A percentile compares a stretch with the other conserved stretches of the same genome.
These are phyloP conservation scores for Lentinus tigrinus DNA, from an alignment of 768 basidiomycete species.

Conservation along the genomic window DNA sequence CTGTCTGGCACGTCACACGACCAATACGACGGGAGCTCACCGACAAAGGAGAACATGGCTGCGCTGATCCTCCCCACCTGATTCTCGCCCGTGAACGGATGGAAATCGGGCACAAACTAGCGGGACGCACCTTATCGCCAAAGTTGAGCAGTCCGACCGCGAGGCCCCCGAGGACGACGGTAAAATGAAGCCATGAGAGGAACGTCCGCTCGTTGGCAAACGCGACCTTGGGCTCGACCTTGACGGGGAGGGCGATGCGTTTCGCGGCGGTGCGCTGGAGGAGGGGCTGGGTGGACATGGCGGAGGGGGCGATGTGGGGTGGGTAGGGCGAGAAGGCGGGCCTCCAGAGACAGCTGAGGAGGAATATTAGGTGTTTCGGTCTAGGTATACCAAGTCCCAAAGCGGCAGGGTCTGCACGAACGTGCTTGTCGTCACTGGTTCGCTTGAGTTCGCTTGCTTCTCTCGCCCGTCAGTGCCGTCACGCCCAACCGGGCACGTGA, in stretches of 20 bases:
- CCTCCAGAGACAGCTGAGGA: background rate
- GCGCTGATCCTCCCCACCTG: constrained; percentile 95
- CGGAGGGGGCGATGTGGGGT: constrained; percentile 22
- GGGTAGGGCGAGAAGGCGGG: background rate
- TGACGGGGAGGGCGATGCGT: constrained; percentile 94
- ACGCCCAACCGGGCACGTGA: constrained; percentile 2
- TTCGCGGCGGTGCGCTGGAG: constrained; percentile 92
- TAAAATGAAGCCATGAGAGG: constrained; percentile 98
- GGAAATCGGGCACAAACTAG: background rate
- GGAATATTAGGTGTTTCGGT: constrained; percentile 14
- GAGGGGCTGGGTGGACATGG: constrained; percentile 96
- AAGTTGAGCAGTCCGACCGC: constrained; percentile 97
- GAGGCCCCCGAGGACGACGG: constrained; percentile 94
- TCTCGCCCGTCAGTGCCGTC: background rate
- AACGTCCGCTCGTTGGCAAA: constrained; percentile 96
- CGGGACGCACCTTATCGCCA: constrained; percentile 77
- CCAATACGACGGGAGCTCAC: constrained; percentile 40
- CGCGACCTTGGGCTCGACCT: constrained; percentile 92
- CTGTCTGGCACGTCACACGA: background rate
- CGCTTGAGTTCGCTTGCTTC: background rate
- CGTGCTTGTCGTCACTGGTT: constrained; percentile 28
- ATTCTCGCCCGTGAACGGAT: background rate
- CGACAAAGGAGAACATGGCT: constrained; percentile 93
- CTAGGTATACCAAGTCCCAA: constrained; percentile 27
- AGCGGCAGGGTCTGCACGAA: constrained; percentile 27